Base-by-base conservation (phyloP, 2,329 filamentous ascomycete genomes). In the Cadophora sp. region DNA sequence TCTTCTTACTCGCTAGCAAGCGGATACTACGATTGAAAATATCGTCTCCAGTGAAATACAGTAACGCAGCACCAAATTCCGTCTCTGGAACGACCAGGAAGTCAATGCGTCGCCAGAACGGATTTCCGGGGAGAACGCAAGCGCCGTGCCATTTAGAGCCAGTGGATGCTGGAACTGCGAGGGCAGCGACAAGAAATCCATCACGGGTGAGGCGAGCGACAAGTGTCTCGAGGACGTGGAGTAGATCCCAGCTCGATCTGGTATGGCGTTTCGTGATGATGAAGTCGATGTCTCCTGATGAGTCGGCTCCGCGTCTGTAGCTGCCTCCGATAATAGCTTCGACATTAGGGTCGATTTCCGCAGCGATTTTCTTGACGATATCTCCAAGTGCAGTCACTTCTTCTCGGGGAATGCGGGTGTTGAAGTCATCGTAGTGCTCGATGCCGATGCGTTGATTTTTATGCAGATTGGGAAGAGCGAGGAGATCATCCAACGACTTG, bases 11-110 rank as follows among this genome's bases (percentile, higher is more conserved):
- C 16, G 94, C 93, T 71, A 97, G 79, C 19, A 97, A 80, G 71
- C 95, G 83, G 78, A 97, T 87, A 76, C 92, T 97, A 19, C 94
- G 85, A 78, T 97, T 97, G 81, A 97, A 97, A 40, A 97, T 91
- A 77, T 97, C 94, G 73, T 97, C 96, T 0, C 95, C 95, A 0
- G 95, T 97, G 76, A 97, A 98, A 77, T 97, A 97, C n/a, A 97
- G 86, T 69, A 97, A 78, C 0, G 94, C 94, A 0, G 92, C 94
- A 1, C 95, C 95, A 62, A 93, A 84, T 79, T 97, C 90, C 1
- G 86, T 83, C 73, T 89, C 89, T 0, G 94, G 94, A 0, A 97
- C 94, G 4, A 97, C 85, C 1, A 97, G 82, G 24, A 97, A 86
- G 77, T 97, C 94, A 69, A 97, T 91, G 1, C 94, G 87, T 9